Evolutionary conservation across 805 yeast genomes (phyloP).

Genomic region (Huiozyma sinensis): DNA sequence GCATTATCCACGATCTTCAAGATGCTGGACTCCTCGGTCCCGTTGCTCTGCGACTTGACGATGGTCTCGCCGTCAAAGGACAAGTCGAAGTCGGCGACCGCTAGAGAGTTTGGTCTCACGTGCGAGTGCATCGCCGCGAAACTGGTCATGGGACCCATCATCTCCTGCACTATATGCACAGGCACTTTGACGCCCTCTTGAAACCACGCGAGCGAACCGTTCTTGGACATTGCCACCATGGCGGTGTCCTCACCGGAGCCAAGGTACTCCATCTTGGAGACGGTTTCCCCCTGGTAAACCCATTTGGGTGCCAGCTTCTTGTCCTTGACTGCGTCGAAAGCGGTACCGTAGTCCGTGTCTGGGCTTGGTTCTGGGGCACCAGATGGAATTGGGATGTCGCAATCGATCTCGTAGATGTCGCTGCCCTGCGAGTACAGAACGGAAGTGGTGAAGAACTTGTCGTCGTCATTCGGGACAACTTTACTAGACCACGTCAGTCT

Average conservation of each 20-base stretch:
- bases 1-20: conserved; percentile 24
- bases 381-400: conserved; percentile 18
- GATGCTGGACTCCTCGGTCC: conserved; percentile 19
- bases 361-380: conserved; percentile 11
- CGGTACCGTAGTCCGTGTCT: conserved; percentile 64
- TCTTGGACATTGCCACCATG: conserved; percentile 20
- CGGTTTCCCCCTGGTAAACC: conserved; percentile 23
- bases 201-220: conserved; percentile 27
- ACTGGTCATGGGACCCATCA: conserved; percentile 24
- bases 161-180: conserved; percentile 23
- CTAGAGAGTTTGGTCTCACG: conserved; percentile 11
- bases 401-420: conserved; percentile 22
- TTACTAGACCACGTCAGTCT: conserved; percentile 18
- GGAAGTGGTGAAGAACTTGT: conserved; percentile 18
- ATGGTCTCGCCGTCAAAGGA: conserved; percentile 17
- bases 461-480: conserved; percentile 21
- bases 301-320: conserved; percentile 15
- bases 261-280: conserved; percentile 17
- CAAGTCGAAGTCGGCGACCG: conserved; percentile 22
- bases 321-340: conserved; percentile 39
- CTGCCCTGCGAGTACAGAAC: conserved; percentile 23
- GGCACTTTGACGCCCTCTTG: conserved; percentile 23
- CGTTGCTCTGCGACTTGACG: conserved; percentile 23
- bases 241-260: conserved; percentile 34
- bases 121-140: conserved; percentile 22